These are phyloP conservation scores for Blastobotrys terrestris DNA, from an alignment of 805 yeast genomes.

Conservation along the genomic window DNA sequence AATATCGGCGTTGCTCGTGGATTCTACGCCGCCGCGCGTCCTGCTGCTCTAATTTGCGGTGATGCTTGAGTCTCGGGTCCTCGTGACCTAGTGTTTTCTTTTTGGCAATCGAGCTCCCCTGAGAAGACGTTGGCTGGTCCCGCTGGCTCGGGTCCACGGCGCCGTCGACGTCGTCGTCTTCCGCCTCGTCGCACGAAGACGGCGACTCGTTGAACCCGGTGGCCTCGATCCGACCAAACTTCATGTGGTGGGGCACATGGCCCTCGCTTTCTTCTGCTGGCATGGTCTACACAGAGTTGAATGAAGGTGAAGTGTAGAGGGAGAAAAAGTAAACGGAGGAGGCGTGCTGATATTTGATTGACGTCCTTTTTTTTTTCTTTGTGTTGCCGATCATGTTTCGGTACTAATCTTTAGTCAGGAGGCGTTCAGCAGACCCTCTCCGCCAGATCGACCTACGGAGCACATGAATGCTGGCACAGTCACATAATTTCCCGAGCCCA, in stretches of 20 bases:
- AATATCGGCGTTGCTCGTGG: neutral
- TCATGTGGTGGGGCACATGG: neutral
- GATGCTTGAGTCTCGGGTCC: neutral
- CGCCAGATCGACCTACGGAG: no score
- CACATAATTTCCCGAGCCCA: no score
- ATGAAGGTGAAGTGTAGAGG: neutral
- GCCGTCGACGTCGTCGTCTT: neutral
- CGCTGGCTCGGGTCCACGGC: neutral
- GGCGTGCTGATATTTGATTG: no score
- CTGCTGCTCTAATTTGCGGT: neutral
- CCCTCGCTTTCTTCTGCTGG: neutral
- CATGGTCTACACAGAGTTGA: neutral
- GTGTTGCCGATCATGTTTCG: no score
- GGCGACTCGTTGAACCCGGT: neutral
- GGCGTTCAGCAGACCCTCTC: no score
- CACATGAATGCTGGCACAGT: no score
- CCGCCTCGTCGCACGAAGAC: neutral
- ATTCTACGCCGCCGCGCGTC: neutral
- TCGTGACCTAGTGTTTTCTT: neutral
- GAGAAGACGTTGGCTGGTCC: no score
- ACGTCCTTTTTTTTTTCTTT: no score
- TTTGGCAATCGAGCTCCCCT: neutral
- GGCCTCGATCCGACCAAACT: neutral
- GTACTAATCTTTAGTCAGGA: no score
- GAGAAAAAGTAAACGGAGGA: no score